A percentile compares a stretch with the other conserved stretches of the same genome.
phyloP scores from a whole-genome alignment of 306 rosid genomes.

The Fagus crenata region DNA sequence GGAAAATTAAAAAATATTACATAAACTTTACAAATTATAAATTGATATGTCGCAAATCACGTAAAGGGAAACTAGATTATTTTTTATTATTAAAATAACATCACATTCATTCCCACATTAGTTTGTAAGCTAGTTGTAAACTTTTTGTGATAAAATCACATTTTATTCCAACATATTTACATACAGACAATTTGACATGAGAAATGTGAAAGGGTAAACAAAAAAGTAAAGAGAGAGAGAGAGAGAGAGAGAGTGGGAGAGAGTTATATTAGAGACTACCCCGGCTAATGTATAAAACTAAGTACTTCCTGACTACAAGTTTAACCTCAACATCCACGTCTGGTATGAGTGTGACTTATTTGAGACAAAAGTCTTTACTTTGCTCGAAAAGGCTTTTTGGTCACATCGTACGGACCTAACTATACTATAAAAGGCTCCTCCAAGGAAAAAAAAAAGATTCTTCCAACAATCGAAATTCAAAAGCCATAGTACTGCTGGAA shows the following conservation, averaged over 20 bases:
- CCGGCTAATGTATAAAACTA: constrained; percentile 28
- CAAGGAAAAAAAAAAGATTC: constrained; percentile 2
- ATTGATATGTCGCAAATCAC: too few species aligned
- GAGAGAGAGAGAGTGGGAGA: not conserved
- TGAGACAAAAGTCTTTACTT: constrained; percentile 3
- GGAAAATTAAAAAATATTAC: too few species aligned
- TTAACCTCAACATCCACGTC: constrained; percentile 18
- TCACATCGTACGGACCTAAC: constrained; percentile 26
- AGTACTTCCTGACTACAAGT: constrained; percentile 27
- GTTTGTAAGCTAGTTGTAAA: too few species aligned
- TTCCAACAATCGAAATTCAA: constrained; percentile 27
- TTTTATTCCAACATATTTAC: not conserved
- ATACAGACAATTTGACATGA: not conserved
- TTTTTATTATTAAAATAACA: too few species aligned
- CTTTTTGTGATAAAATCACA: too few species aligned
- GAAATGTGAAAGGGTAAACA: not conserved
- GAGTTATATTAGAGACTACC: not conserved
- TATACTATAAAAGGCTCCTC: constrained; percentile 14
- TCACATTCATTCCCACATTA: too few species aligned
- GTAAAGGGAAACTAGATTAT: too few species aligned
- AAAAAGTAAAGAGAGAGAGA: not conserved
- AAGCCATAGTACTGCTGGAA: constrained; percentile 57
- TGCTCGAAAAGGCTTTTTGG: constrained; percentile 30
- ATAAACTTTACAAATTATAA: too few species aligned
- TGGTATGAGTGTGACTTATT: constrained; percentile 25